Percentiles rank a stretch among this genome's conserved stretches.
These are phyloP conservation scores for Russula sp. DNA, from an alignment of 768 basidiomycete species.

Conservation along the genomic window DNA sequence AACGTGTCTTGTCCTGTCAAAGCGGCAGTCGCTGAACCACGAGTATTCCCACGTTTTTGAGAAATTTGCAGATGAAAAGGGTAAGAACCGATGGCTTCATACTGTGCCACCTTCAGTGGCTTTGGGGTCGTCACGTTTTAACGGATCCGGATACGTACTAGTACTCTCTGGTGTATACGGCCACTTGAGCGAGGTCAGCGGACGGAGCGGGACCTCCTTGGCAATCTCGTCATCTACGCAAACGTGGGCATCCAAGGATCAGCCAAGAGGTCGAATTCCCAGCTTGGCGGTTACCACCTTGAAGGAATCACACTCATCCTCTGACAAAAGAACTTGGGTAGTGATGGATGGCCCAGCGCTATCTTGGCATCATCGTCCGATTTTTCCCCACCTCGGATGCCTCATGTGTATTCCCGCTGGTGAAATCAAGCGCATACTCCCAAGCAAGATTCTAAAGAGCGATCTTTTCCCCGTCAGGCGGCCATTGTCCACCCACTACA, in stretches of 20 bases:
- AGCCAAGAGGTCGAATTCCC: no score
- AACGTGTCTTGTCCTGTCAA: conserved; percentile 37
- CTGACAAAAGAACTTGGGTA: no score
- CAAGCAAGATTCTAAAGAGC: conserved; percentile 68
- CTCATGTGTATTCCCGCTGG: conserved; percentile 34
- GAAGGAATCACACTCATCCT: no score
- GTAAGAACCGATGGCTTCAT: conserved; percentile 70
- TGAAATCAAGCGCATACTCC: conserved; percentile 71
- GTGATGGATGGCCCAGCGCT: no score
- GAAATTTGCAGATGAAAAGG: background rate
- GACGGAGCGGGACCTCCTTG: no score
- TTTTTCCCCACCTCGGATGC: background rate
- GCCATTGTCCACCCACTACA: conserved; percentile 34
- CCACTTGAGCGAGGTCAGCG: no score
- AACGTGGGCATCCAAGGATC: no score
- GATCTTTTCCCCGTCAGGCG: no score
- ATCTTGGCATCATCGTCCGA: no score
- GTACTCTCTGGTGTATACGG: conserved; percentile 36
- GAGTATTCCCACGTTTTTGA: no score
- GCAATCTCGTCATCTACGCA: no score
- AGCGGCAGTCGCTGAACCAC: conserved; percentile 50
- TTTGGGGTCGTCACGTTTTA: conserved; percentile 82
- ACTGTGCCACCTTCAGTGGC: conserved; percentile 35
- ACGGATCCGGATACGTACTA: conserved; percentile 75
- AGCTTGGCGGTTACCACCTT: no score